Conservation (phyloP, 768 basidiomycete genomes). For the Leccinum ochraceum region DNA sequence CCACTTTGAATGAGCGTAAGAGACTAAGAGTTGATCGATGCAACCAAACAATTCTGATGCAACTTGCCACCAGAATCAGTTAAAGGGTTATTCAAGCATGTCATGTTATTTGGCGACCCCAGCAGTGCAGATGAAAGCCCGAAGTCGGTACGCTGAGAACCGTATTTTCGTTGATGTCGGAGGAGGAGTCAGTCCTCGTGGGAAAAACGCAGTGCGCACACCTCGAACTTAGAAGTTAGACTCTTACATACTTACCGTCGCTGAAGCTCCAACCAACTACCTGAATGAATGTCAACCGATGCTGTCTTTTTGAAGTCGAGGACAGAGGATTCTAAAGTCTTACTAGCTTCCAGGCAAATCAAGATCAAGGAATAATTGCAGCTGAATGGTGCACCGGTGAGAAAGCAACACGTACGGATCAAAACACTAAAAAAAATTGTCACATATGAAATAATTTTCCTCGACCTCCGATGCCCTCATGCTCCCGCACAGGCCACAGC, state of each 20-base stretch:
- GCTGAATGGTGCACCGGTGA: background rate
- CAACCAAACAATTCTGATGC: slow-evolving; percentile 36
- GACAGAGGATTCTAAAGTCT: background rate
- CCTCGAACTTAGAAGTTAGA: too few species aligned
- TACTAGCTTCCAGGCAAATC: background rate
- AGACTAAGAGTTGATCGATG: background rate
- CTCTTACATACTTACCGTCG: too few species aligned
- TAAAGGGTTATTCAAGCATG: slow-evolving; percentile 31
- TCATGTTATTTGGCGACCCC: slow-evolving; percentile 27
- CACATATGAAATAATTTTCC: background rate
- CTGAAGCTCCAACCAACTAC: background rate
- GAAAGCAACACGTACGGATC: background rate
- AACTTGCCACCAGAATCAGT: slow-evolving; percentile 40
- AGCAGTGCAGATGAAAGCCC: slow-evolving; percentile 38
- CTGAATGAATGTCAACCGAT: background rate
- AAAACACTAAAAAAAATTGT: background rate
- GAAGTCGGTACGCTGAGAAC: slow-evolving; percentile 43
- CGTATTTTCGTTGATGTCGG: slow-evolving; percentile 37
- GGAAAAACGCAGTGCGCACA: background rate
- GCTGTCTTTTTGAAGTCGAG: background rate
- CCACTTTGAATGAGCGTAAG: background rate
- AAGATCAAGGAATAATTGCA: background rate
- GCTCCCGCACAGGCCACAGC: background rate
- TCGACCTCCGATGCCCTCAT: background rate
- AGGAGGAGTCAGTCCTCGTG: slow-evolving; percentile 20